phyloP scores from a whole-genome alignment of 2,329 filamentous ascomycete species.

The Arthrinium puccinioides region DNA sequence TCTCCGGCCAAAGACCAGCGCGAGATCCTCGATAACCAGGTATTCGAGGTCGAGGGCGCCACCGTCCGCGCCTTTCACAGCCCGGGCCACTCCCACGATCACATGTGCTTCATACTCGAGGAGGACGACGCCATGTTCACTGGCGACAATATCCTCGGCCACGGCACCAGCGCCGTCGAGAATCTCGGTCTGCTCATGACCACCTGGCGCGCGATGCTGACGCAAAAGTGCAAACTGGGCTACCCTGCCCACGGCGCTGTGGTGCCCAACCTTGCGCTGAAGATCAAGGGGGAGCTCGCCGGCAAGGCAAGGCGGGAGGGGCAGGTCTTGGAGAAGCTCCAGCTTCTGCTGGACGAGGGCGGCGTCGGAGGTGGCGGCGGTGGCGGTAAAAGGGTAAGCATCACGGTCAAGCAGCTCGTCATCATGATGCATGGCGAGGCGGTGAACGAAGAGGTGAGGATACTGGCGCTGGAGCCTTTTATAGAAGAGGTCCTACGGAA shows the following conservation, averaged over 20 bases:
- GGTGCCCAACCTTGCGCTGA: slow-evolving; percentile 62
- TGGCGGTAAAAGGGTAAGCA: slow-evolving; percentile 18
- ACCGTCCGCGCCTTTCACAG: slow-evolving; percentile 24
- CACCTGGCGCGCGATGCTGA: slow-evolving; percentile 60
- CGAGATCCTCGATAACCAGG: slow-evolving; percentile 45
- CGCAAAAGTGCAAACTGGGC: slow-evolving; percentile 53
- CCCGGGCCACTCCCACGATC: slow-evolving; percentile 68
- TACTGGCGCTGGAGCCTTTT: slow-evolving; percentile 33
- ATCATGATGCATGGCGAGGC: slow-evolving; percentile 30
- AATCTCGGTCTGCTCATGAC: slow-evolving; percentile 60
- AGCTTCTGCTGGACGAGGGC: slow-evolving; percentile 6
- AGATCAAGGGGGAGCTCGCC: slow-evolving; percentile 70
- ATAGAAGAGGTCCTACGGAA: slow-evolving; percentile 34
- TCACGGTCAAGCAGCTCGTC: slow-evolving; percentile 35
- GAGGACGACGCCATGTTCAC: slow-evolving; percentile 81
- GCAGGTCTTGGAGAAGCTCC: slow-evolving; percentile 60
- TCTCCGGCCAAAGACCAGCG: slow-evolving; percentile 42
- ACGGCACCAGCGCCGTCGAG: slow-evolving; percentile 79
- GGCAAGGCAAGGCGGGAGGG: slow-evolving; percentile 72
- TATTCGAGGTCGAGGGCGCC: slow-evolving; percentile 38
- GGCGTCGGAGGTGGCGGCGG: neutral
- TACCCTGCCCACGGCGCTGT: slow-evolving; percentile 84
- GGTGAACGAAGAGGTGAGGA: slow-evolving; percentile 25
- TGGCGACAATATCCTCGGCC: slow-evolving; percentile 78
- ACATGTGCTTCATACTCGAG: slow-evolving; percentile 68